Base-by-base conservation (phyloP, 2,329 filamentous ascomycete species). In the Aureobasidium namibiae region DNA sequence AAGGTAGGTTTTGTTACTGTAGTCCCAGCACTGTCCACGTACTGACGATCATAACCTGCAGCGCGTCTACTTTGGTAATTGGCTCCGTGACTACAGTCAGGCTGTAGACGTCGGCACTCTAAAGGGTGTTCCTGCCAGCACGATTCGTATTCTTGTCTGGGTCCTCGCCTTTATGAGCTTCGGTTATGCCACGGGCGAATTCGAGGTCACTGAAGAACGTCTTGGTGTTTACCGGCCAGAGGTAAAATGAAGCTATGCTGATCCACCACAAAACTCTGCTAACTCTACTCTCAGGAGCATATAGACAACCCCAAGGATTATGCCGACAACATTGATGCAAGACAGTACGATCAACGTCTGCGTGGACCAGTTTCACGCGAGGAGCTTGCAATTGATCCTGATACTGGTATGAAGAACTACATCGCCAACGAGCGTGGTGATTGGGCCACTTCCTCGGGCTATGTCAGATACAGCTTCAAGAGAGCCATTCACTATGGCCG, bases 1-100 rank as follows among this genome's bases (percentile, higher is more conserved):
- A 65, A 64, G 41, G 61, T 52, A 54, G 24, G 39, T 18, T 21
- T 46, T 16, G 16, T 45, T 78, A 94, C 63, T 89, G 49, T 21
- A 10, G 1, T 4, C 9, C 7, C 11, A 7, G 29, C 4, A 2
- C 21, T 39, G 16, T 34, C 6, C 29, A 9, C 26, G 3, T 11
- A 16, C 38, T 46, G 18, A 24, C 44, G 18, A 33, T 33, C 26
- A 39, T 31, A 29, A 21, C 11, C 13, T n/a, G 18, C 26, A 92
- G 64, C 84, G 91, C 62, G 89, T 95, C 63, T 96, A 96, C 78
- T 96, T 96, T 76, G 92, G 92, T 64, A 96, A 96, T 78, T 96
- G 92, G 92, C 83, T 96, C 34, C 84, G 84, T 59, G 92, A 96
- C 74, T 96, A 96, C 75, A 94, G 89, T 56, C 92, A 96, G 74